Conservation (phyloP, 2,329 filamentous ascomycete genomes). For the Aspergillus hiratsukae region DNA sequence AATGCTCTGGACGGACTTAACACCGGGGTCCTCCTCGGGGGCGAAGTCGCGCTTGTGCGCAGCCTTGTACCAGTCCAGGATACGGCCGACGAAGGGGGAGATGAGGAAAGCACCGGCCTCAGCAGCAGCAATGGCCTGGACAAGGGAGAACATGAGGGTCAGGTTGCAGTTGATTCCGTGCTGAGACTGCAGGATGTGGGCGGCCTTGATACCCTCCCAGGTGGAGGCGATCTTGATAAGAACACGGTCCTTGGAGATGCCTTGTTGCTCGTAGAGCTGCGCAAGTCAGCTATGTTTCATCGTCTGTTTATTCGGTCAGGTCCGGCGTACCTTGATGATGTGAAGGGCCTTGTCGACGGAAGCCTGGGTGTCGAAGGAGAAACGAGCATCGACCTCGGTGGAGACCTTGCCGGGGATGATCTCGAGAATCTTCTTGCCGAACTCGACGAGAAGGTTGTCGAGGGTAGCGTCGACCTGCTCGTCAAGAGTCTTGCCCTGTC, state of each 20-base stretch:
- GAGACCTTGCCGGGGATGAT: conserved; percentile 98
- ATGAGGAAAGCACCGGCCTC: conserved; percentile 97
- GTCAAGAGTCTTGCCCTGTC: conserved; percentile 59
- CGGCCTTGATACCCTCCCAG: conserved; percentile 99
- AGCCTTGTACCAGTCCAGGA: conserved; percentile 99
- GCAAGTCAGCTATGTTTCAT: conserved; percentile 19
- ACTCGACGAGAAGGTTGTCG: conserved; percentile 93
- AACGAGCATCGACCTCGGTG: conserved; percentile 92
- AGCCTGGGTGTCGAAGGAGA: conserved; percentile 91
- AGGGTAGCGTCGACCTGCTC: conserved; percentile 84
- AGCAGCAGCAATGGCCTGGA: conserved; percentile 91
- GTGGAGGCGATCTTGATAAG: conserved; percentile 99
- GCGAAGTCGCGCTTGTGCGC: conserved; percentile 88
- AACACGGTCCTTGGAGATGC: conserved; percentile 88
- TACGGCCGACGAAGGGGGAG: conserved; percentile 97
- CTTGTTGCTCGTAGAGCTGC: conserved; percentile 89
- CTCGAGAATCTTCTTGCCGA: conserved; percentile 94
- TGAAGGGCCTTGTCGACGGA: conserved; percentile 94
- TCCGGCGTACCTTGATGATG: conserved; percentile 74
- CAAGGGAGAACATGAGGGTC: conserved; percentile 95
- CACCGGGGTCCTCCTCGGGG: conserved; percentile 89
- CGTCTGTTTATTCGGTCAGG: neutral
- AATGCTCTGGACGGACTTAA: conserved; percentile 87
- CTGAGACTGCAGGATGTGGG: conserved; percentile 91
- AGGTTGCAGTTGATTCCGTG: conserved; percentile 98